Percentiles rank a stretch among this genome's conserved stretches.
Conservation (phyloP, 129 eudicot species). For the Centella asiatica region DNA sequence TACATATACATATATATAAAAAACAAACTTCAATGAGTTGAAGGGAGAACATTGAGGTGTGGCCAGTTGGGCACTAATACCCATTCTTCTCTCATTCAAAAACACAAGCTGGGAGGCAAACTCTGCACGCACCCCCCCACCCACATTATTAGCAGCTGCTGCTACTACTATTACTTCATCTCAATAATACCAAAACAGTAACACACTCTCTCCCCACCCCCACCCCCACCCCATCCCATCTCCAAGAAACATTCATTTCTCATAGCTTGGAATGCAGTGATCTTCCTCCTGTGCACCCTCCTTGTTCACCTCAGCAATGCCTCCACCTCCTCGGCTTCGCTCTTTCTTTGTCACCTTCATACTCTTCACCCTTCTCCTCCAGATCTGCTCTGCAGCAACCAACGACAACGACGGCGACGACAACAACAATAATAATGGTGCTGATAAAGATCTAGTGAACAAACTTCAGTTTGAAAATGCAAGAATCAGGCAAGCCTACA, state of each 20-base stretch:
- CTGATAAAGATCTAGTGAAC: neutral
- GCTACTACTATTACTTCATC: neutral
- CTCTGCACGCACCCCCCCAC: neutral
- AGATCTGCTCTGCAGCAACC: neutral
- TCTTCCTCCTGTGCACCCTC: neutral
- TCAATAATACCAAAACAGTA: too few relatives aligned
- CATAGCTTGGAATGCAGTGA: neutral
- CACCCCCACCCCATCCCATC: neutral
- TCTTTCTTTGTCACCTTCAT: neutral
- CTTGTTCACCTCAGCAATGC: conserved; percentile 1
- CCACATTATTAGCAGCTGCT: conserved; percentile 8
- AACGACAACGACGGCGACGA: neutral
- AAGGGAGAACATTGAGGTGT: neutral
- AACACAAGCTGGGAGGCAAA: neutral
- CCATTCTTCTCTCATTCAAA: conserved; percentile 10
- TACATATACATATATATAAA: neutral
- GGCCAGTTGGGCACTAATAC: conserved; percentile 4
- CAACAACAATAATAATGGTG: neutral
- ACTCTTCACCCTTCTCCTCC: conserved; percentile 24
- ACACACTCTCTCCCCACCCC: too few relatives aligned
- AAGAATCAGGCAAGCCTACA: conserved; percentile 55
- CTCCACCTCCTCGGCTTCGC: neutral
- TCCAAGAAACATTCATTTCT: neutral
- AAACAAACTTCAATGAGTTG: neutral
- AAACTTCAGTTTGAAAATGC: conserved; percentile 26